A percentile compares a stretch with the other conserved stretches of the same genome.
phyloP scores from a whole-genome alignment of 192 early-diverging fungal species.

The Entomortierella lignicola region DNA sequence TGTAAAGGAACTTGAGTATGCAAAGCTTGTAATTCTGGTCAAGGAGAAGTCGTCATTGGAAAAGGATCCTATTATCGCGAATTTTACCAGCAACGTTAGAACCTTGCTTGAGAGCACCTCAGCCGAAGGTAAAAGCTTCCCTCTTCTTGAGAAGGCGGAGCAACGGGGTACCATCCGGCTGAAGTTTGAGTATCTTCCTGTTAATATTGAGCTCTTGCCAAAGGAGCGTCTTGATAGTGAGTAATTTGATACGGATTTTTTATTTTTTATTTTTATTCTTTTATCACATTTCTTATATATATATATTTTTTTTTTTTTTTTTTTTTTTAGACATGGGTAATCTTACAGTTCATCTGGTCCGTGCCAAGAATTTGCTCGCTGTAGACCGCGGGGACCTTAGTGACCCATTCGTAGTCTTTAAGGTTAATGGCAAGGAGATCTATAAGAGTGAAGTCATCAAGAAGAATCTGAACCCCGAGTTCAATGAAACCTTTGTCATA shows the following conservation, averaged over 20 bases:
- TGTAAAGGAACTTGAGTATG: no score
- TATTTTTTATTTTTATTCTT: not conserved
- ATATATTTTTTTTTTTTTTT: not conserved
- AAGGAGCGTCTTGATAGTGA: conserved; percentile 65
- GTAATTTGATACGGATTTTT: not conserved
- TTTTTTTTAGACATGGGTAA: conserved; percentile 68
- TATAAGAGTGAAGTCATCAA: conserved; percentile 76
- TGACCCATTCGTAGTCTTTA: conserved; percentile 78
- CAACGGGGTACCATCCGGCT: conserved; percentile 51
- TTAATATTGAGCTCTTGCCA: conserved; percentile 56
- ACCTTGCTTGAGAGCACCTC: conserved; percentile 26
- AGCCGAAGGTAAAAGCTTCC: conserved; percentile 16
- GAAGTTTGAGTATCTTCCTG: conserved; percentile 59
- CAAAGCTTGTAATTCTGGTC: conserved; percentile 56
- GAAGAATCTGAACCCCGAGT: conserved; percentile 78
- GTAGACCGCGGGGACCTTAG: conserved; percentile 78
- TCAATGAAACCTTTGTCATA: conserved; percentile 71
- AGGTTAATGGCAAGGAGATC: conserved; percentile 72
- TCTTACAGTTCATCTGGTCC: conserved; percentile 67
- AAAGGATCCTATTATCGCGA: conserved; percentile 49
- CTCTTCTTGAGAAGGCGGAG: conserved; percentile 15
- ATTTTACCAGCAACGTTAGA: conserved; percentile 23
- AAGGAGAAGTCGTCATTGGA: conserved; percentile 46
- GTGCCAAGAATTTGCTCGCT: conserved; percentile 69
- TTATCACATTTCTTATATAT: not conserved